Evolutionary conservation across 1,284 basidiomycete species (phyloP), one percentile per base, ranked within the genome.

Genomic region (Rhodotorula glutinis): DNA sequence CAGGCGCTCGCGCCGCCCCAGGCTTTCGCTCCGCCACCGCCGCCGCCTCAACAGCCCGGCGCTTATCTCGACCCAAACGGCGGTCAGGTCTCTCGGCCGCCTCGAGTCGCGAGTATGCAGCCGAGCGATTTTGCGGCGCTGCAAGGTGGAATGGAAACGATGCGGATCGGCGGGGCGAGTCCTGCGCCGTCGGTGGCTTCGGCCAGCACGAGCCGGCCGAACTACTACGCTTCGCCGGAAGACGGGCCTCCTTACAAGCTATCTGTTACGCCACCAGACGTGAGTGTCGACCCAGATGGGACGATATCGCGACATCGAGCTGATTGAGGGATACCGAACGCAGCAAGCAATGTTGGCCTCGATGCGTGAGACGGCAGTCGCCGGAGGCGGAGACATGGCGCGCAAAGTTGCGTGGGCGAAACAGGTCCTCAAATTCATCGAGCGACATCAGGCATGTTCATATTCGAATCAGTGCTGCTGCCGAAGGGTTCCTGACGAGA

Each of bases 381-480:
- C 60, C 10, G 57, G 54, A 29, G 63, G 59, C 11, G 69, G 64
- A 14, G 69, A 71, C 29, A 49, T 61, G 30, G 52, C 53, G 0
- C 80, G 85, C 57, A 85, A 86, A 71, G 78, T 93, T 23, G 80
- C 83, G 25, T 95, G 92, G 92, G 84, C 85, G 9, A 83, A 87
- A 53, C 89, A 92, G 70, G 87, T 93, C 60, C 80, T 93, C 73
- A 85, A 86, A 74, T 87, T 91, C 69, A 86, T 91, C 69, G 88
- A 91, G 69, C 84, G 85, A 58, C 79, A 83, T 9, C 82, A 81
- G 63, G 63, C 66, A 25, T 43, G 65, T 41, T 40, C 40, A n/a
- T 3, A 27, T 25, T 14, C n/a, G 49, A 1, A 27, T 13, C 9
- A 27, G n/a, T 16, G 8, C 25, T 19, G 4, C 25, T 29, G 0